phyloP scores from a whole-genome alignment of 345 rosid species.

The Alliaria petiolata region DNA sequence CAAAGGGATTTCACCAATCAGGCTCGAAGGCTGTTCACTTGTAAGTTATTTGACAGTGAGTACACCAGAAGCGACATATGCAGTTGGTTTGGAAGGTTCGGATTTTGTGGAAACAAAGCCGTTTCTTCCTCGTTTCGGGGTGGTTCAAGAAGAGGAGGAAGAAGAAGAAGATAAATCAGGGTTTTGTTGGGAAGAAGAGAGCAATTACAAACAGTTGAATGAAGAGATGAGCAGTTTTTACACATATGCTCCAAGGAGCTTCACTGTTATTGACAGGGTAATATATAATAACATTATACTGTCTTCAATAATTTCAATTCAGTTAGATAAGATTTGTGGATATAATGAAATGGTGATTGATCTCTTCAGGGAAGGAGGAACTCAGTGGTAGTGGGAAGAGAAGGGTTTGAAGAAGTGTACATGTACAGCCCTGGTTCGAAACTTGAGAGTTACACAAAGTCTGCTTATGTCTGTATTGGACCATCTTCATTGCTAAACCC shows the following conservation, averaged over 20 bases:
- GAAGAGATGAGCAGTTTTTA: constrained; percentile 75
- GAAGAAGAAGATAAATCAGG: constrained; percentile 26
- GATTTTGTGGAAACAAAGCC: constrained; percentile 40
- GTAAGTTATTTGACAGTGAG: constrained; percentile 75
- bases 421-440: constrained; percentile 79
- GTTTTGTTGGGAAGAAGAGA: constrained; percentile 57
- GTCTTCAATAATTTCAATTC: neutral
- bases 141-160: constrained; percentile 5
- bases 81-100: constrained; percentile 67
- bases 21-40: constrained; percentile 48
- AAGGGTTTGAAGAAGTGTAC: constrained; percentile 71
- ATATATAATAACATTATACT: neutral
- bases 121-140: constrained; percentile 42
- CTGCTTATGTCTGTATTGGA: constrained; percentile 67
- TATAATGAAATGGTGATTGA: constrained; percentile 1
- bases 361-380: constrained; percentile 70
- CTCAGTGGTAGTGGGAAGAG: constrained; percentile 64
- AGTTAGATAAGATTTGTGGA: neutral
- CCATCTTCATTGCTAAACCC: constrained; percentile 65
- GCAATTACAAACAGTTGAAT: constrained; percentile 55
- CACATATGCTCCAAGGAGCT: constrained; percentile 61
- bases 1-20: constrained; percentile 37
- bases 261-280: constrained; percentile 80
- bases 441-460: constrained; percentile 61
- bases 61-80: constrained; percentile 83